phyloP scores from a whole-genome alignment of 306 rosid genomes.

The Styphnolobium japonicum region DNA sequence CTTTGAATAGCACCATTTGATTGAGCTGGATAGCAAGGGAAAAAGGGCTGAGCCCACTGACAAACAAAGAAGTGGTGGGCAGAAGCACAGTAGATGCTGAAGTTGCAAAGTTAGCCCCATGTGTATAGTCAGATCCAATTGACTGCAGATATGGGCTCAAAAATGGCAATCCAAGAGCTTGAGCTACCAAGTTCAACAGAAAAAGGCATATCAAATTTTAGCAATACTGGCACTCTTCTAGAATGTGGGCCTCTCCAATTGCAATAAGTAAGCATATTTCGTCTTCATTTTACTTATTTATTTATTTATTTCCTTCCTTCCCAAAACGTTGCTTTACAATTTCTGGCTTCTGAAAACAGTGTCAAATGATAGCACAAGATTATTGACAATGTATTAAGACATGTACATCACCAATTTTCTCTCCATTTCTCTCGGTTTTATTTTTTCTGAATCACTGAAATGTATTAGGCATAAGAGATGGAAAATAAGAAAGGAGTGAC shows the following conservation, averaged over 20 bases:
- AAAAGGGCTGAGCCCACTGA: slow-evolving; percentile 76
- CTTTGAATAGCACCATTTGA: slow-evolving; percentile 72
- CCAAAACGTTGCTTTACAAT: not conserved
- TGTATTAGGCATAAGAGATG: too few relatives aligned
- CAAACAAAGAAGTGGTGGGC: slow-evolving; percentile 56
- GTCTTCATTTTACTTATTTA: not conserved
- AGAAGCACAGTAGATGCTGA: slow-evolving; percentile 71
- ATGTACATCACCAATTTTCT: too few relatives aligned
- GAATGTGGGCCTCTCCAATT: not conserved
- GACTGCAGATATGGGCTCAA: slow-evolving; percentile 76
- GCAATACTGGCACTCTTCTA: too few relatives aligned
- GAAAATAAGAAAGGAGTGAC: too few relatives aligned
- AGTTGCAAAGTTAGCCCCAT: slow-evolving; percentile 79
- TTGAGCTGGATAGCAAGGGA: slow-evolving; percentile 72
- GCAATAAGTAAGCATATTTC: not conserved
- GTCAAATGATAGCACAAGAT: too few relatives aligned
- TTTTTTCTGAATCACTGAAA: too few relatives aligned
- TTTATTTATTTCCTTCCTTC: not conserved
- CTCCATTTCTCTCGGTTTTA: too few relatives aligned
- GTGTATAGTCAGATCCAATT: slow-evolving; percentile 56
- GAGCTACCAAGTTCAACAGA: slow-evolving; percentile 47
- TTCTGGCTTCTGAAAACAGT: not conserved
- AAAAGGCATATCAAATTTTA: not conserved
- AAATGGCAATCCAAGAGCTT: slow-evolving; percentile 61
- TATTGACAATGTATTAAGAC: not conserved